Percentiles rank a stretch among this genome's conserved stretches.
Conservation (phyloP, 2,329 filamentous ascomycete genomes). For the Penicillium brasilianum region DNA sequence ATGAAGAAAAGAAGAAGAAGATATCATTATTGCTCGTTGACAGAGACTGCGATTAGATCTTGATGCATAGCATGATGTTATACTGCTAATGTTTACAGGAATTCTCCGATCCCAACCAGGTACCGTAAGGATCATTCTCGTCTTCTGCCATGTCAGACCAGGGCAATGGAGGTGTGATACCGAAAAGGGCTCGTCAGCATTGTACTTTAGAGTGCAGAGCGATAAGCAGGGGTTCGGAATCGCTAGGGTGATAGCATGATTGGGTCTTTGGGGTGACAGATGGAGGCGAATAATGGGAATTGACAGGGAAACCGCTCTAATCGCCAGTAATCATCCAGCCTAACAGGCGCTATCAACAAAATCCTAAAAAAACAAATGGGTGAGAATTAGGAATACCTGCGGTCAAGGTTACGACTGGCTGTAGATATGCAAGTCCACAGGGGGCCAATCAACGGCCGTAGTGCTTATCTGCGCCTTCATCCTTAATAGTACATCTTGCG, state of each 20-base stretch:
- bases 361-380: neutral
- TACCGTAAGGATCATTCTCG: neutral
- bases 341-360: neutral
- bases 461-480: conserved; percentile 24
- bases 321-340: neutral
- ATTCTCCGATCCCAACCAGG: neutral
- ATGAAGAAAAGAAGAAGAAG: neutral
- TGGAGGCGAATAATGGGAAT: conserved; percentile 26
- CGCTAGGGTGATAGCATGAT: conserved; percentile 21
- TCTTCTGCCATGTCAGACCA: neutral
- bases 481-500: neutral
- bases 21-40: neutral
- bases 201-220: neutral
- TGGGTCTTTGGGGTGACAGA: conserved; percentile 24
- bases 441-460: conserved; percentile 33
- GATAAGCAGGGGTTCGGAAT: conserved; percentile 26
- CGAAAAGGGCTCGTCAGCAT: neutral
- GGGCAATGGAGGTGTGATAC: neutral
- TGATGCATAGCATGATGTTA: neutral
- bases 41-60: neutral
- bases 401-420: conserved; percentile 27
- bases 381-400: neutral
- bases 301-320: conserved; percentile 7
- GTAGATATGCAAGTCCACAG: conserved; percentile 34
- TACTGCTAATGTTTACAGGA: neutral